A percentile compares a stretch with the other conserved stretches of the same genome.
These are phyloP conservation scores for Trichoderma aggressivum DNA, from an alignment of 2,329 filamentous ascomycete genomes.

Conservation along the genomic window DNA sequence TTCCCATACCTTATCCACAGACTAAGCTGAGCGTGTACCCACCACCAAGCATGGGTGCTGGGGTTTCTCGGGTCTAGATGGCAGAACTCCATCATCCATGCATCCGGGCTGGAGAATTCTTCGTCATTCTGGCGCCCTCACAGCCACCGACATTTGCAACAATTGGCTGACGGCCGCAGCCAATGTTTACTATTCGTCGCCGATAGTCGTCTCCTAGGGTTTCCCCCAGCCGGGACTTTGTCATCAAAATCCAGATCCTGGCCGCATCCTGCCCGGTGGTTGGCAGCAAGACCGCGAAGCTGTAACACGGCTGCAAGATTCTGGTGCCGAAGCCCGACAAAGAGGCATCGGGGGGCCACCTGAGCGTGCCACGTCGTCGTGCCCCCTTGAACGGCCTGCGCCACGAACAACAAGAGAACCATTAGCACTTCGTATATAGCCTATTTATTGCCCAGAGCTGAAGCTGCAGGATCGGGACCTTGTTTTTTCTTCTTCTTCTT, in stretches of 20 bases:
- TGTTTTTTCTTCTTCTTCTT: background rate
- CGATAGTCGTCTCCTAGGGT: background rate
- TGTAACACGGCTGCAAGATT: background rate
- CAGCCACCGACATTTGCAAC: background rate
- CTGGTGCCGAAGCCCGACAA: background rate
- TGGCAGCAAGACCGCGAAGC: background rate
- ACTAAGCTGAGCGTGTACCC: background rate
- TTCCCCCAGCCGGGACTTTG: background rate
- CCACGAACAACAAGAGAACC: background rate
- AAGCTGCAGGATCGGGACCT: background rate
- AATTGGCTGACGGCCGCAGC: background rate
- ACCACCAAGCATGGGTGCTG: background rate
- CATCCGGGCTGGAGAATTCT: background rate
- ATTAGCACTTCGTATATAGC: background rate
- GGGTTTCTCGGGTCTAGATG: background rate
- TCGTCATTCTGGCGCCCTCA: background rate
- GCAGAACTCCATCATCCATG: background rate
- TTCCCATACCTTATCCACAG: background rate
- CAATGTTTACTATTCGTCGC: background rate
- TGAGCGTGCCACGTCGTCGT: constrained; percentile 9
- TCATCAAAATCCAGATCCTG: background rate
- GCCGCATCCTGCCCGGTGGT: background rate
- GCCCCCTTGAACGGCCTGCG: background rate
- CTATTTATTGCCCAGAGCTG: background rate
- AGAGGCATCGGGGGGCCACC: background rate